These are phyloP conservation scores for Solanum habrochaites DNA, from an alignment of 257 asterid genomes.

Conservation along the genomic window DNA sequence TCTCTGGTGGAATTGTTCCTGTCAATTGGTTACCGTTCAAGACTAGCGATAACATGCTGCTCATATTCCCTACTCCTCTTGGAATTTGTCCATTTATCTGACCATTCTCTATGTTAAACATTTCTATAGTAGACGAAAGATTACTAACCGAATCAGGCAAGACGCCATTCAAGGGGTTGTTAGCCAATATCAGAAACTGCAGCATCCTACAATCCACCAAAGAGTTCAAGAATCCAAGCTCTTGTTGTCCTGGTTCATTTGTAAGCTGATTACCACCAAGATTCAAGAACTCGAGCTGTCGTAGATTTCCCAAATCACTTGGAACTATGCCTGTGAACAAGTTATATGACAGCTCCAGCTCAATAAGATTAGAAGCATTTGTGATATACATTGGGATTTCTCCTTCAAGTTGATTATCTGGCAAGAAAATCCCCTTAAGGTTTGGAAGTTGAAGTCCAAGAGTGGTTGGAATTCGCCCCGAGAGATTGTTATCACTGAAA, in stretches of 20 bases:
- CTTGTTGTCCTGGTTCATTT: background rate
- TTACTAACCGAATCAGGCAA: conserved; percentile 23
- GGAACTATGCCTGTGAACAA: conserved; percentile 19
- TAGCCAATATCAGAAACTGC: conserved; percentile 7
- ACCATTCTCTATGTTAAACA: conserved; percentile 14
- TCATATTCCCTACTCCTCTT: conserved; percentile 23
- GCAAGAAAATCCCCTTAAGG: conserved; percentile 18
- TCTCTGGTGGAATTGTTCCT: conserved; percentile 18
- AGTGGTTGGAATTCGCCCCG: conserved; percentile 13
- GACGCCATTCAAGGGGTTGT: conserved; percentile 13
- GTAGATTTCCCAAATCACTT: conserved; percentile 18
- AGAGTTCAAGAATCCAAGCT: conserved; percentile 19
- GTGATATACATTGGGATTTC: conserved; percentile 12
- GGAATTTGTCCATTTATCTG: conserved; percentile 20
- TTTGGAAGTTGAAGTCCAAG: conserved; percentile 21
- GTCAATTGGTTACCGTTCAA: conserved; percentile 16
- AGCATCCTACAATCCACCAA: conserved; percentile 19
- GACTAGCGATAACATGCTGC: conserved; percentile 11
- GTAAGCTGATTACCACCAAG: conserved; percentile 13
- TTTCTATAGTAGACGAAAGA: conserved; percentile 15
- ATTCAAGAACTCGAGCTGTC: conserved; percentile 11
- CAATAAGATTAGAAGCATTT: conserved; percentile 15
- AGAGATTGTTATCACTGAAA: conserved; percentile 10
- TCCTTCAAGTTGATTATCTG: conserved; percentile 14
- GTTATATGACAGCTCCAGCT: conserved; percentile 19